These are phyloP conservation scores for Benincasa hispida DNA, from an alignment of 306 rosid species.

Conservation along the genomic window DNA sequence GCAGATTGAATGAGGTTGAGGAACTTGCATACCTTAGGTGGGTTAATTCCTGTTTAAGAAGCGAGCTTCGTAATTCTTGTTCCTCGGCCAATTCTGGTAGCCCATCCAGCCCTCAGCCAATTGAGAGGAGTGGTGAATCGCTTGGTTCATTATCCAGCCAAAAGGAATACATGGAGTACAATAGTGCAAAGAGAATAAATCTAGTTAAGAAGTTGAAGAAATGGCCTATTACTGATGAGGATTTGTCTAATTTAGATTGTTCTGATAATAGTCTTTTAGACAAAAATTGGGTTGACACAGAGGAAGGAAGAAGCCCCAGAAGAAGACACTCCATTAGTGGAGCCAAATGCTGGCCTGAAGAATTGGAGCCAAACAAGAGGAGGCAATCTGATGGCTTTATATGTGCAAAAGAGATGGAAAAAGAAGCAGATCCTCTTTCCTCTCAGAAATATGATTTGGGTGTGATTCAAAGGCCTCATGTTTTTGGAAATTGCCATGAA, in stretches of 20 bases:
- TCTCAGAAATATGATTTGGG: slow-evolving; percentile 46
- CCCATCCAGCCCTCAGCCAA: slow-evolving; percentile 38
- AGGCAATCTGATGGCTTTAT: slow-evolving; percentile 78
- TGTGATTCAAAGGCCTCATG: slow-evolving; percentile 22
- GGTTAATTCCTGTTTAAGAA: slow-evolving; percentile 89
- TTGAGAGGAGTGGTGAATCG: slow-evolving; percentile 36
- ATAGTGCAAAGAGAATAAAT: slow-evolving; percentile 40
- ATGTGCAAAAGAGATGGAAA: slow-evolving; percentile 42
- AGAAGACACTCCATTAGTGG: slow-evolving; percentile 96
- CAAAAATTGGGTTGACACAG: slow-evolving; percentile 51
- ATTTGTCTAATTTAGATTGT: slow-evolving; percentile 44
- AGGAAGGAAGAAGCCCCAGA: slow-evolving; percentile 47
- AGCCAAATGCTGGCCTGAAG: slow-evolving; percentile 57
- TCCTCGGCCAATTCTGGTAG: slow-evolving; percentile 39
- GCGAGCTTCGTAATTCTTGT: slow-evolving; percentile 66
- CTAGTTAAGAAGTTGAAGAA: slow-evolving; percentile 62
- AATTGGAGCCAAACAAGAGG: slow-evolving; percentile 39
- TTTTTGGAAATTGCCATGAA: slow-evolving; percentile 37
- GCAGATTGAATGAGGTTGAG: slow-evolving; percentile 88
- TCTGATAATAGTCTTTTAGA: slow-evolving; percentile 26
- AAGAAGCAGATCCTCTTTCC: slow-evolving; percentile 33
- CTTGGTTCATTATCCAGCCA: slow-evolving; percentile 37
- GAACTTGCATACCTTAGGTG: slow-evolving; percentile 96
- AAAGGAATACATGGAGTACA: slow-evolving; percentile 29
- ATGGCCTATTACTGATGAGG: slow-evolving; percentile 58